Evolutionary conservation across 805 yeast genomes (phyloP).

Genomic region (Candida railenensis): DNA sequence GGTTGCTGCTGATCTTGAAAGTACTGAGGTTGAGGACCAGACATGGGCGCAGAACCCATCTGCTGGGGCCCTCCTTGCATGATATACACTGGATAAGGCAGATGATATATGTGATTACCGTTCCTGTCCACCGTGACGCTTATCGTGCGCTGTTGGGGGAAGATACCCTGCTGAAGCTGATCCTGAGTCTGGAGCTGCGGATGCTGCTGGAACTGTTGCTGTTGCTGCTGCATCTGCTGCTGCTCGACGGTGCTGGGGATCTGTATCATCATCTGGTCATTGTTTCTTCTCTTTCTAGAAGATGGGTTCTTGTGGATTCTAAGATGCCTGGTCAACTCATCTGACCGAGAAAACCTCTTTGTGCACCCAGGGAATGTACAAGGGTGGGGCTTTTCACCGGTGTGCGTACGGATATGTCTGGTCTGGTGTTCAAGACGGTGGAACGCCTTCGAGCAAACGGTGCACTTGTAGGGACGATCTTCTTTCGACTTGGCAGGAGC

Average conservation of each 20-base stretch:
- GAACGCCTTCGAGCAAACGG: conserved; percentile 81
- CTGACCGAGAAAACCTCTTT: conserved; percentile 76
- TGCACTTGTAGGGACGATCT: conserved; percentile 77
- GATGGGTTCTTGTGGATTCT: conserved; percentile 71
- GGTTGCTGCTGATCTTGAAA: conserved; percentile 10
- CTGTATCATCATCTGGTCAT: conserved; percentile 6
- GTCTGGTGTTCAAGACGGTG: conserved; percentile 90
- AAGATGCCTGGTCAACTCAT: conserved; percentile 83
- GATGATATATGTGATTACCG: conserved; percentile 30
- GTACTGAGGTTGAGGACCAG: conserved; percentile 8
- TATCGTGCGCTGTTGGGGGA: conserved; percentile 13
- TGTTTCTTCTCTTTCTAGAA: conserved; percentile 40
- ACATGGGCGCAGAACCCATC: conserved; percentile 7
- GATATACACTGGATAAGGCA: conserved; percentile 4
- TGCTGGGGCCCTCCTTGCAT: conserved; percentile 15
- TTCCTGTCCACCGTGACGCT: conserved; percentile 30
- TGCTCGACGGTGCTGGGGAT: neutral
- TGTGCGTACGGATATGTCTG: conserved; percentile 87
- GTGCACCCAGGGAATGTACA: conserved; percentile 84
- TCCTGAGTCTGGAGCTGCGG: no score
- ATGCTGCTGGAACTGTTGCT: conserved; percentile 5
- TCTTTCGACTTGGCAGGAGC: conserved; percentile 15
- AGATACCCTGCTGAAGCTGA: conserved; percentile 4
- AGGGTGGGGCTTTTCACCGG: conserved; percentile 89
- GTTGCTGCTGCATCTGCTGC: conserved; percentile 9